Base-by-base conservation (phyloP, 2,329 filamentous ascomycete species). In the Colletotrichum euphorbiae region DNA sequence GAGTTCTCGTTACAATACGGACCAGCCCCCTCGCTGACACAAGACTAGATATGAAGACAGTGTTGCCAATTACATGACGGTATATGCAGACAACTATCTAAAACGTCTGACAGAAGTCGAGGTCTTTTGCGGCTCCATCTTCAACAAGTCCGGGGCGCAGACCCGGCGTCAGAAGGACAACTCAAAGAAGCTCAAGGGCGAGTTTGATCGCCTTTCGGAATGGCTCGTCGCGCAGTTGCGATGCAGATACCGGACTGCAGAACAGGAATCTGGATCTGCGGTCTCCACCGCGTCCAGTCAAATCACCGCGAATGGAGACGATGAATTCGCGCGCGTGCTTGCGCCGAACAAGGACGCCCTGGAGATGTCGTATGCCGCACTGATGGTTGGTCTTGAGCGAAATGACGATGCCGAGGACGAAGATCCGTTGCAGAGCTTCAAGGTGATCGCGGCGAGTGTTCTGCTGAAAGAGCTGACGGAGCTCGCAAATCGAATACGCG, bases 51-150 rank as follows among this genome's bases (percentile, higher is more conserved):
- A 87, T 71, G 83, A 87, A 13, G 78, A 81, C 8, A 73, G 76
- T 0, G 76, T 87, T 1, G 67, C 68, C 11, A 76, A 74, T 8
- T 76, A 77, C n/a, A 85, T 82, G 77, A 74, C 76, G 62, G 76
- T 82, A 2, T 84, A 69, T 36, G 79, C 85, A 0, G 81, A 85
- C 6, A 83, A 85, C 48, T 79, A 84, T 0, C 77, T 78, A 6
- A 74, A 75, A 17, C 76, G 77, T 0, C 76, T 88, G 7, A 80
- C 76, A 0, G 86, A 88, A 71, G 75, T 85, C 0, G 86, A 88
- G 67, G 84, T 85, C 0, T 87, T 87, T 60, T 85, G 85, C 24
- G 86, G 86, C 8, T 82, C 80, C n/a, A 82, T 88, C n/a, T 75
- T 87, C 45, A 87, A 84, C 74, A 84, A 81, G 69, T 76, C 74